Conservation (phyloP, 306 rosid species). For the Malus asiatica region DNA sequence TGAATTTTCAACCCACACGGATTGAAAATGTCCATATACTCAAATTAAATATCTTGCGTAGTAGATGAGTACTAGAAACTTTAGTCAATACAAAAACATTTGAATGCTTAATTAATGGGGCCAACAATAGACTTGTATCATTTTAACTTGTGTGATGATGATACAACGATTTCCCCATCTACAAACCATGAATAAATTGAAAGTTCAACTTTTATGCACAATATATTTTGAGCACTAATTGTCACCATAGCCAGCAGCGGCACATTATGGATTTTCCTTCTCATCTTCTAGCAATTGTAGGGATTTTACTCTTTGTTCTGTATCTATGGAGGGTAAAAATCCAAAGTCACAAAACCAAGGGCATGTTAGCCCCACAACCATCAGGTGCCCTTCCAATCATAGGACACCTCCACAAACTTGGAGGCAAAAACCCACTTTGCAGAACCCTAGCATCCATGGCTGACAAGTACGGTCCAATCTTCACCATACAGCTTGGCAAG, state of each 20-base stretch:
- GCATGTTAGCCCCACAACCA: conserved; percentile 31
- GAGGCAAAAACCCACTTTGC: conserved; percentile 18
- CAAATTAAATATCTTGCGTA: too few species aligned
- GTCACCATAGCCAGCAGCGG: not conserved
- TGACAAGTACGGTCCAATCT: conserved; percentile 48
- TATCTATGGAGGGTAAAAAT: conserved; percentile 12
- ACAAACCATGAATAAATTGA: not conserved
- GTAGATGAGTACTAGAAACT: too few species aligned
- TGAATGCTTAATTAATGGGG: too few species aligned
- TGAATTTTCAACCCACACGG: too few species aligned
- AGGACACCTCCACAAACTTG: conserved; percentile 50
- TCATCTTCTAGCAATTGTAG: conserved; percentile 9
- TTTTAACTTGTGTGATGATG: too few species aligned
- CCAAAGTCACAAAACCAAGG: conserved; percentile 4
- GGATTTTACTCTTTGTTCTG: conserved; percentile 4
- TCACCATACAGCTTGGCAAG: conserved; percentile 36
- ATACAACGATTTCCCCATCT: not conserved
- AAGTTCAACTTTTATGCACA: not conserved
- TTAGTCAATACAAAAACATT: too few species aligned
- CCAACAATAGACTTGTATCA: too few species aligned
- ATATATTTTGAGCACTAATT: not conserved
- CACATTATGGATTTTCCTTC: conserved; percentile 21
- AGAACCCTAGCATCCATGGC: conserved; percentile 33
- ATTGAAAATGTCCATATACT: too few species aligned
- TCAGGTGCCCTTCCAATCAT: conserved; percentile 37